A percentile compares a stretch with the other conserved stretches of the same genome.
Evolutionary conservation across 306 rosid genomes (phyloP).

Genomic region (Corylus americana): DNA sequence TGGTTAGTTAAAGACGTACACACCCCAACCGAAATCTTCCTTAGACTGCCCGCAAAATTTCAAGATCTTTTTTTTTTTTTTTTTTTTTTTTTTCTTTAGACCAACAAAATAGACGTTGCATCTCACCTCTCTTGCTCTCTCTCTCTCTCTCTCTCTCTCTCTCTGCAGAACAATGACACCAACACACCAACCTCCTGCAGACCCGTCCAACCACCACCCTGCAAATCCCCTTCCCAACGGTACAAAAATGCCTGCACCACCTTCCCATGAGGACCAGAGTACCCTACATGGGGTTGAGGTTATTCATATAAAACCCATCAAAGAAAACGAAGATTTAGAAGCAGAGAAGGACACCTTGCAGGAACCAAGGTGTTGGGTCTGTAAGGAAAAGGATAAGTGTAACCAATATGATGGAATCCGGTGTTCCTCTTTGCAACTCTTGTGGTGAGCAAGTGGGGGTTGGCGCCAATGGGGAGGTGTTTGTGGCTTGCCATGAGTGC

Average conservation of each 20-base stretch:
- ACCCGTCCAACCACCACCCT: conserved; percentile 50
- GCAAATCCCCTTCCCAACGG: conserved; percentile 23
- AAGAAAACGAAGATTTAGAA: conserved; percentile 25
- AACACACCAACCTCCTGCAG: conserved; percentile 66
- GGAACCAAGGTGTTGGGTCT: conserved; percentile 23
- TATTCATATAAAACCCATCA: conserved; percentile 53
- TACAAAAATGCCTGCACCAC: conserved; percentile 33
- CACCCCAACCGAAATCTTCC: conserved; percentile 67
- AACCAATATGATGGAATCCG: conserved; percentile 77
- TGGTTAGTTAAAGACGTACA: conserved; percentile 62
- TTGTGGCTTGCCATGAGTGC: conserved; percentile 87
- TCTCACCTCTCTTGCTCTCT: conserved; percentile 35
- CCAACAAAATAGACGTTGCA: conserved; percentile 46
- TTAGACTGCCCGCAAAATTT: conserved; percentile 79
- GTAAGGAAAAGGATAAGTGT: conserved; percentile 21
- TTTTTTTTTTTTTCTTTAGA: neutral
- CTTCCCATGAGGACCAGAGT: conserved; percentile 9
- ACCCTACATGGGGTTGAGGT: conserved; percentile 24
- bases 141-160: conserved; percentile 28
- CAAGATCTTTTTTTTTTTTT: conserved; percentile 46
- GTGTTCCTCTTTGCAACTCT: conserved; percentile 66
- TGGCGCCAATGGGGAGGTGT: conserved; percentile 72
- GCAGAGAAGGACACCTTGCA: conserved; percentile 6
- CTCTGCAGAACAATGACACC: conserved; percentile 56
- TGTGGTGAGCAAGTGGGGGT: conserved; percentile 81